Conservation (phyloP, 345 rosid species). For the Balakata baccata region DNA sequence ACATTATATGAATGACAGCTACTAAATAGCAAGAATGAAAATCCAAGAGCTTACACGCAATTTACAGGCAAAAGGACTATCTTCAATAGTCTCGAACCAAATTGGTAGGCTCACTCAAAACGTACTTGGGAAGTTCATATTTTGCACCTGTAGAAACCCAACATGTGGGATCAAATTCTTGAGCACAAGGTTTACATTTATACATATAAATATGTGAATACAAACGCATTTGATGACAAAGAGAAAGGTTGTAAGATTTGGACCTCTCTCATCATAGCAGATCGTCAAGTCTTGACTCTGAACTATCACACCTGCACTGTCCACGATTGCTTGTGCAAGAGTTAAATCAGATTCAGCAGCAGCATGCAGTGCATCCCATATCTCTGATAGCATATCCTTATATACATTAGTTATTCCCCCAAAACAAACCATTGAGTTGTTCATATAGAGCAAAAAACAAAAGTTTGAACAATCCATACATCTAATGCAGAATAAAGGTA, state of each 20-base stretch:
- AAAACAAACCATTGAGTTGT: not conserved
- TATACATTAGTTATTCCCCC: not conserved
- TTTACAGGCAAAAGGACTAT: not conserved
- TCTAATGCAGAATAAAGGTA: not conserved
- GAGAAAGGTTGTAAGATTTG: not conserved
- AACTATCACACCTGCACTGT: no score
- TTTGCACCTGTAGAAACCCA: slow-evolving; percentile 52
- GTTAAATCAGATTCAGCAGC: slow-evolving; percentile 65
- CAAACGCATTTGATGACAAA: not conserved
- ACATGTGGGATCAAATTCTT: not conserved
- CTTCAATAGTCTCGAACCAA: not conserved
- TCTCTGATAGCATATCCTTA: slow-evolving; percentile 40
- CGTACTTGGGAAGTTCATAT: slow-evolving; percentile 42
- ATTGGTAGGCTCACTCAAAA: slow-evolving; percentile 6
- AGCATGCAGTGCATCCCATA: slow-evolving; percentile 78
- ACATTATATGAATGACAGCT: slow-evolving; percentile 5
- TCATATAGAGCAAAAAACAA: not conserved
- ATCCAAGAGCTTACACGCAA: not conserved
- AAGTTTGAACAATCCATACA: not conserved
- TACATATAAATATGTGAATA: not conserved
- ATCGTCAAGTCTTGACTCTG: not conserved
- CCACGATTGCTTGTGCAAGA: slow-evolving; percentile 37
- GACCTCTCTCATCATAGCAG: slow-evolving; percentile 86
- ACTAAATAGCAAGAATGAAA: not conserved
- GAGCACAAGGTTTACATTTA: not conserved